Percentiles rank a stretch among this genome's conserved stretches.
These are phyloP conservation scores for Scheffersomyces quercinus DNA, from an alignment of 1,139 yeast genomes.

Conservation along the genomic window DNA sequence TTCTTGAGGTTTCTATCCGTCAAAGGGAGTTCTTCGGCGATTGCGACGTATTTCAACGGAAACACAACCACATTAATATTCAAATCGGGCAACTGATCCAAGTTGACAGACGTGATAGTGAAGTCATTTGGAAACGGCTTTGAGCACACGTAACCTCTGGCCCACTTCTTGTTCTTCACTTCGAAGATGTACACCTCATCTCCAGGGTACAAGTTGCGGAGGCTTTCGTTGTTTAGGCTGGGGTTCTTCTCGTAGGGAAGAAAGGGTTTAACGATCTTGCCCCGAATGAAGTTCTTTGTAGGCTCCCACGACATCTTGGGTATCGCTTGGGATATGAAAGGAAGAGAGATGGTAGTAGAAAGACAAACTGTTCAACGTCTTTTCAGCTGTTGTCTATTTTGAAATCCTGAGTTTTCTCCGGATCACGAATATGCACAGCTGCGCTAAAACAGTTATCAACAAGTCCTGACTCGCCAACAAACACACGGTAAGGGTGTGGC, in stretches of 20 bases:
- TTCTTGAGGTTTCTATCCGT: conserved; percentile 22
- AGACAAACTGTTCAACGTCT: too few species aligned
- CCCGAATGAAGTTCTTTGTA: conserved; percentile 42
- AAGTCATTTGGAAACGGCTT: conserved; percentile 72
- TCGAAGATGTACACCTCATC: conserved; percentile 82
- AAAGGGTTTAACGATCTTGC: conserved; percentile 59
- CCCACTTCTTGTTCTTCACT: conserved; percentile 67
- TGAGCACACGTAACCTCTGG: conserved; percentile 68
- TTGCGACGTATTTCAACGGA: conserved; percentile 55
- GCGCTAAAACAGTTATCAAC: too few species aligned
- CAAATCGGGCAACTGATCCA: conserved; percentile 62
- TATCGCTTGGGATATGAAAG: conserved; percentile 4
- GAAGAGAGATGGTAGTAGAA: too few species aligned
- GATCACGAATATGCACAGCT: too few species aligned
- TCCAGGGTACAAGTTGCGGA: conserved; percentile 70
- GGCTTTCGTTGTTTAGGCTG: conserved; percentile 36
- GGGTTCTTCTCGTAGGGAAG: conserved; percentile 59
- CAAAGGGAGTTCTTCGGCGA: conserved; percentile 36
- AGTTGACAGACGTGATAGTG: conserved; percentile 58
- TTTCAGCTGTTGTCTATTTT: too few species aligned
- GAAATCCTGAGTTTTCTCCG: too few species aligned
- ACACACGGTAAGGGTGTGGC: too few species aligned
- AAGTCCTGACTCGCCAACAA: too few species aligned
- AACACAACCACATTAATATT: conserved; percentile 55
- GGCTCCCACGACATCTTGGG: conserved; percentile 35